A percentile compares a stretch with the other conserved stretches of the same genome.
phyloP scores from a whole-genome alignment of 257 asterid species.

The Rauvolfia tetraphylla region DNA sequence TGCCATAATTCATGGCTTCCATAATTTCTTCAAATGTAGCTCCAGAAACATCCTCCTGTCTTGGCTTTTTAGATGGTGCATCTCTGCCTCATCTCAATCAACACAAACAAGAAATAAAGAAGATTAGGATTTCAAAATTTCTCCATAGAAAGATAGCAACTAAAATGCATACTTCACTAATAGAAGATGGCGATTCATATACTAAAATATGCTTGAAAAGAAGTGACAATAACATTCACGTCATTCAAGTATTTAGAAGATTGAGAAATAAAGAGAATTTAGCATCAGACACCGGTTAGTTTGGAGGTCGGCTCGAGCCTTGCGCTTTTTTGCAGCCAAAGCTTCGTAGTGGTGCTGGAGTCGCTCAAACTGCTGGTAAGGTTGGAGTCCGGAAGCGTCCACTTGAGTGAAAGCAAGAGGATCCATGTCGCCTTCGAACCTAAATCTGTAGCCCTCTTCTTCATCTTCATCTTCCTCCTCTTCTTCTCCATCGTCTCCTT shows the following conservation, averaged over 20 bases:
- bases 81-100: conserved; percentile 32
- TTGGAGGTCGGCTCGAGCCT: conserved; percentile 29
- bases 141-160: not conserved
- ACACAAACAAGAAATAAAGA: not conserved
- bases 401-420: conserved; percentile 66
- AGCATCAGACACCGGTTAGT: conserved; percentile 14
- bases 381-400: conserved; percentile 60
- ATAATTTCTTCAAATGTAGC: conserved; percentile 62
- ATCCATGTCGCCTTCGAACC: conserved; percentile 62
- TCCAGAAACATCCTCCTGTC: conserved; percentile 54
- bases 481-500: conserved; percentile 17
- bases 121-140: not conserved
- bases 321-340: conserved; percentile 64
- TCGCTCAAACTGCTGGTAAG: conserved; percentile 67
- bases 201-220: not conserved
- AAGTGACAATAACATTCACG: not conserved
- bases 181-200: no score
- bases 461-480: conserved; percentile 51
- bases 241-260: not conserved
- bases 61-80: conserved; percentile 49
- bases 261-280: not conserved
- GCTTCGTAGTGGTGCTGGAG: conserved; percentile 55
- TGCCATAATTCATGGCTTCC: conserved; percentile 69
- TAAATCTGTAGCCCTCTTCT: conserved; percentile 49
- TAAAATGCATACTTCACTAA: not conserved